These are phyloP conservation scores for Penicillium simplicissimum DNA, from an alignment of 495 filamentous ascomycete species.

Conservation along the genomic window DNA sequence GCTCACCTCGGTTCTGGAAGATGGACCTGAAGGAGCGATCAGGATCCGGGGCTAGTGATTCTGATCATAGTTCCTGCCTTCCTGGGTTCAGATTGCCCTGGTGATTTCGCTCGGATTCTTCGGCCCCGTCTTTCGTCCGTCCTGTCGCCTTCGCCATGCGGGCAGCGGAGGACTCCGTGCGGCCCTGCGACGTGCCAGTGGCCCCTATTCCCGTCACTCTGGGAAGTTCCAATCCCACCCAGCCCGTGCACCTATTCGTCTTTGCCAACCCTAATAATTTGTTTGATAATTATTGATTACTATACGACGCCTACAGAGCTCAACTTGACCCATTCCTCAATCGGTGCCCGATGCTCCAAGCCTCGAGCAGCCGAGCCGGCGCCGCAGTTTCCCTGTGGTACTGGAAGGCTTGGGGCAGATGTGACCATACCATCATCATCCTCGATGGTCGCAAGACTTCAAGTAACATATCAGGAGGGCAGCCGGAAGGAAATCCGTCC, in stretches of 20 bases:
- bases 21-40: not conserved
- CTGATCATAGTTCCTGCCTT: not conserved
- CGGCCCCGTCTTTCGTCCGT: not conserved
- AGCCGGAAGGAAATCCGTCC: not conserved
- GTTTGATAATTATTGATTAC: not conserved
- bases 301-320: too few species aligned
- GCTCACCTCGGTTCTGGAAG: not conserved
- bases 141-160: not conserved
- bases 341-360: conserved; percentile 1
- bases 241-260: not conserved
- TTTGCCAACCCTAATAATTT: not conserved
- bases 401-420: not conserved
- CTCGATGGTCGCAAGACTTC: not conserved
- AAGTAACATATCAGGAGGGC: not conserved
- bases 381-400: not conserved
- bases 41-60: conserved; percentile 10
- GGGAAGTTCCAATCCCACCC: not conserved
- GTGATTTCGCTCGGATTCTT: not conserved
- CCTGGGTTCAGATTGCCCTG: not conserved
- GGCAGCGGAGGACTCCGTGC: not conserved
- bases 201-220: not conserved
- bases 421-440: not conserved
- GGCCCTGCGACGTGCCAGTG: not conserved
- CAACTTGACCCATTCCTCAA: conserved; percentile 1
- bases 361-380: not conserved